Conservation (phyloP, 2,329 filamentous ascomycete species). For the Aspergillus latus region DNA sequence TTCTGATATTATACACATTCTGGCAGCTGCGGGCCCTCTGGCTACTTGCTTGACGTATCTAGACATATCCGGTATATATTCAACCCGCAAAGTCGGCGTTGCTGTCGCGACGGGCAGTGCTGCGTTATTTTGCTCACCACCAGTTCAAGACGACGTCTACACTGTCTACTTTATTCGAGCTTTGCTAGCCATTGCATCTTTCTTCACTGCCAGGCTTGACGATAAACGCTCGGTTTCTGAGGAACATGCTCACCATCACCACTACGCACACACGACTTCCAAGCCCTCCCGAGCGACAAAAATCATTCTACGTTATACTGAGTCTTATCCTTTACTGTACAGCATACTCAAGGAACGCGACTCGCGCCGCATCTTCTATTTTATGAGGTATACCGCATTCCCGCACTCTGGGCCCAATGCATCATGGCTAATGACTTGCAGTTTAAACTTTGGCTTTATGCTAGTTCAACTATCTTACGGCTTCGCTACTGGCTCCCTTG, state of each 20-base stretch:
- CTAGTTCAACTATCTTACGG: slow-evolving; percentile 90
- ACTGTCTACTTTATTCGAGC: slow-evolving; percentile 29
- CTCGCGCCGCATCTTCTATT: slow-evolving; percentile 94
- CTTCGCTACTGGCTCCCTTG: slow-evolving; percentile 87
- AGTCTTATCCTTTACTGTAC: slow-evolving; percentile 74
- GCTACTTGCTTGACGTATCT: slow-evolving; percentile 29
- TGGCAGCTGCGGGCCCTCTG: slow-evolving; percentile 26
- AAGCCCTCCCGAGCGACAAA: slow-evolving; percentile 68
- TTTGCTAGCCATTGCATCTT: slow-evolving; percentile 30
- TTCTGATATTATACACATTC: slow-evolving; percentile 27
- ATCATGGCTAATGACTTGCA: slow-evolving; percentile 40
- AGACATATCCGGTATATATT: slow-evolving; percentile 28
- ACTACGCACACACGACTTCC: slow-evolving; percentile 39
- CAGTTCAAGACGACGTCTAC: slow-evolving; percentile 28
- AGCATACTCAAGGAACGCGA: slow-evolving; percentile 88
- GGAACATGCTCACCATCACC: slow-evolving; percentile 33
- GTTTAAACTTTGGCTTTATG: slow-evolving; percentile 95
- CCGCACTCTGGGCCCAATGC: background rate
- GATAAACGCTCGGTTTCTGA: slow-evolving; percentile 28
- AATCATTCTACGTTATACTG: slow-evolving; percentile 67
- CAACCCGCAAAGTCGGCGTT: slow-evolving; percentile 35
- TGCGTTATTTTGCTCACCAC: slow-evolving; percentile 32
- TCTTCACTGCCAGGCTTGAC: slow-evolving; percentile 36
- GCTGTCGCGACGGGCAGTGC: slow-evolving; percentile 28
- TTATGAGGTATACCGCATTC: slow-evolving; percentile 69